A percentile compares a stretch with the other conserved stretches of the same genome.
phyloP scores from a whole-genome alignment of 106 monocot species.

The Allium sativum region DNA sequence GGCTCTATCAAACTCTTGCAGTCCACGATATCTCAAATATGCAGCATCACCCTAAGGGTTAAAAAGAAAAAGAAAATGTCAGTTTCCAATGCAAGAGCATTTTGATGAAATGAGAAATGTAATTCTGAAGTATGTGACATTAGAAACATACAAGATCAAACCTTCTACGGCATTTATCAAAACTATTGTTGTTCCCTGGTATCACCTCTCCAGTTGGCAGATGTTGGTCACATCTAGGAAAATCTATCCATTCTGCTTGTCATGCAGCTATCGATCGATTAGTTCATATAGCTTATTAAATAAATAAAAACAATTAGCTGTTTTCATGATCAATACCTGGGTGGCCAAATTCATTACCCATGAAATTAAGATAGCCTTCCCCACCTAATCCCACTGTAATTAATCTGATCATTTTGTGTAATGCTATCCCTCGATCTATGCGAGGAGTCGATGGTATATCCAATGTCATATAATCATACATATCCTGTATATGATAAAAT shows the following conservation, averaged over 20 bases:
- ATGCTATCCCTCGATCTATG: slow-evolving; percentile 92
- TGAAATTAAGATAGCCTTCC: slow-evolving; percentile 99
- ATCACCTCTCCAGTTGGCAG: slow-evolving; percentile 59
- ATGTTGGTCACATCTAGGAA: slow-evolving; percentile 72
- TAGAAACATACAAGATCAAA: slow-evolving; percentile 73
- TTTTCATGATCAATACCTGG: slow-evolving; percentile 34
- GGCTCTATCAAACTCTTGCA: slow-evolving; percentile 94
- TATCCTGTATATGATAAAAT: slow-evolving; percentile 37
- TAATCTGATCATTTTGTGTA: slow-evolving; percentile 97
- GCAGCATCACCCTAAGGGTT: slow-evolving; percentile 80
- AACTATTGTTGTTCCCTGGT: slow-evolving; percentile 79
- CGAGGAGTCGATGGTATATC: slow-evolving; percentile 84
- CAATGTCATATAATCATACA: slow-evolving; percentile 93
- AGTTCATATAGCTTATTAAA: not conserved
- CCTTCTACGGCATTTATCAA: slow-evolving; percentile 87
- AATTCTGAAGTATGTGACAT: no score
- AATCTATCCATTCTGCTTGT: slow-evolving; percentile 89
- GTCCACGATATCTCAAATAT: slow-evolving; percentile 72
- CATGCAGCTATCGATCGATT: not conserved
- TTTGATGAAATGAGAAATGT: not conserved
- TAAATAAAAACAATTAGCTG: not conserved
- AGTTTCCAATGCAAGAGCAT: not conserved
- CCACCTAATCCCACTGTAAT: slow-evolving; percentile 93
- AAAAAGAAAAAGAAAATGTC: not conserved
- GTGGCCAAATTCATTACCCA: slow-evolving; percentile 99